Percentiles rank a stretch among this genome's conserved stretches.
phyloP scores from a whole-genome alignment of 805 yeast species.

The Ogataea wickerhamii region DNA sequence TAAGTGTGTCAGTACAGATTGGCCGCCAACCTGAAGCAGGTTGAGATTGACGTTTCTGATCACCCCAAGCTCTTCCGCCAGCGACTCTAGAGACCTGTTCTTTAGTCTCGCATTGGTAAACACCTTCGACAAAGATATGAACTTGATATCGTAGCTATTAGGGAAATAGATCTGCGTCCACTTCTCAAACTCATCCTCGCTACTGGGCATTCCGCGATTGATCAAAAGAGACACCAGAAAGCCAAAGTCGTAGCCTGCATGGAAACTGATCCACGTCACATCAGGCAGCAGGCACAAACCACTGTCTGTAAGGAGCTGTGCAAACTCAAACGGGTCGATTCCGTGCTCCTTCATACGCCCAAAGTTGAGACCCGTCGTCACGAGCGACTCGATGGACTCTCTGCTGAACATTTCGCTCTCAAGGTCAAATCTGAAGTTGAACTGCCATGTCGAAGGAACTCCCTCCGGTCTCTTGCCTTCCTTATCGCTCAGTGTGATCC shows the following conservation, averaged over 20 bases:
- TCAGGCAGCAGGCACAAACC: conserved; percentile 73
- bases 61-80: conserved; percentile 69
- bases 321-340: conserved; percentile 73
- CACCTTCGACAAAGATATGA: conserved; percentile 32
- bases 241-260: conserved; percentile 93
- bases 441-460: conserved; percentile 87
- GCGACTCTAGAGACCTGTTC: conserved; percentile 48
- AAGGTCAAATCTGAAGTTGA: conserved; percentile 82
- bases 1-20: conserved; percentile 57
- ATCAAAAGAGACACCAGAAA: conserved; percentile 74
- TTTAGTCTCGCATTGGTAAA: conserved; percentile 19
- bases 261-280: conserved; percentile 87
- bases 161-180: conserved; percentile 76
- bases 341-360: conserved; percentile 71
- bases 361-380: conserved; percentile 81
- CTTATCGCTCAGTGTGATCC: conserved; percentile 68
- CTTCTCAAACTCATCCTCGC: conserved; percentile 71
- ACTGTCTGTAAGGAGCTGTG: conserved; percentile 78
- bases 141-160: conserved; percentile 76
- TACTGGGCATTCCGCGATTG: conserved; percentile 73
- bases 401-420: conserved; percentile 78
- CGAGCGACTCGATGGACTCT: conserved; percentile 76
- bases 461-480: conserved; percentile 66
- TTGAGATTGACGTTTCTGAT: conserved; percentile 51
- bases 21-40: conserved; percentile 59